Conservation (phyloP, 2,329 filamentous ascomycete genomes). For the Aspergillus ochraceus region DNA sequence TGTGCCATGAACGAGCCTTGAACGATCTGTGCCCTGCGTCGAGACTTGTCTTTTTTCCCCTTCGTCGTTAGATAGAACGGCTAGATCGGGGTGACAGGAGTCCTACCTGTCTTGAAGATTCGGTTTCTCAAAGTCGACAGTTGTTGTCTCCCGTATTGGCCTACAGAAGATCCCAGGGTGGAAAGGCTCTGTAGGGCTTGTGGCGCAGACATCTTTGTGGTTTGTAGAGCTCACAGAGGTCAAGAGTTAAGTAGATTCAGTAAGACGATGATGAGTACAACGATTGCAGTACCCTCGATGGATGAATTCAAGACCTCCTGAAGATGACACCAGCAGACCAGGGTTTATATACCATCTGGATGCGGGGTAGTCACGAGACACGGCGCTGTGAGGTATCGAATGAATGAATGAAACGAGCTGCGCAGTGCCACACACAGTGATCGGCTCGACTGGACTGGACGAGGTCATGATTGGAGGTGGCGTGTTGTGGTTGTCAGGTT, state of each 20-base stretch:
- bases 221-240: background rate
- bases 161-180: constrained; percentile 17
- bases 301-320: background rate
- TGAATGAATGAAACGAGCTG: background rate
- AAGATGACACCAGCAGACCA: constrained; percentile 9
- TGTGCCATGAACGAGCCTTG: constrained; percentile 33
- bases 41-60: constrained; percentile 24
- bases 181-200: constrained; percentile 21
- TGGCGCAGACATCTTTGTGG: constrained; percentile 22
- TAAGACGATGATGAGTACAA: background rate
- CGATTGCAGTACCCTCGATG: background rate
- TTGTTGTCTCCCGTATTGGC: constrained; percentile 19
- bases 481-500: background rate
- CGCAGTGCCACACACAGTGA: background rate
- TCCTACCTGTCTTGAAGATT: constrained; percentile 21
- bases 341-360: constrained; percentile 20
- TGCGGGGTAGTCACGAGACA: constrained; percentile 25
- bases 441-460: background rate
- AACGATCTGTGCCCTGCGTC: constrained; percentile 27
- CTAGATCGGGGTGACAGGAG: background rate
- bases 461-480: background rate
- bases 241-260: background rate
- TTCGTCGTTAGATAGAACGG: background rate
- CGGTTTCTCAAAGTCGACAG: constrained; percentile 19
- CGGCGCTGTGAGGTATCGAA: background rate